phyloP scores from a whole-genome alignment of 2,329 filamentous ascomycete species.

The Macrophomina tecta region DNA sequence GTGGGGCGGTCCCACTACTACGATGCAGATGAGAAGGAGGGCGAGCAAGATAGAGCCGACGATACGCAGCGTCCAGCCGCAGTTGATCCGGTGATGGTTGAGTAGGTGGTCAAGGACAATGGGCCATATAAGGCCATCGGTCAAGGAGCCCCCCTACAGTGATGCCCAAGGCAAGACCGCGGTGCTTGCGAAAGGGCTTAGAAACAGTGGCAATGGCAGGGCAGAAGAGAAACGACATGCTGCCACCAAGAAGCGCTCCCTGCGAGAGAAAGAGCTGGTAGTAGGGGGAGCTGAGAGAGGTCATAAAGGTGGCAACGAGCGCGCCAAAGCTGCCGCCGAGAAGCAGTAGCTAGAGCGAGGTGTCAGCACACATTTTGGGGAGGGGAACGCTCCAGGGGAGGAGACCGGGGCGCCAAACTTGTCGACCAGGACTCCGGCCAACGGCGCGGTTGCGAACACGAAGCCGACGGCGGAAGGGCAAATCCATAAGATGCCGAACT shows the following conservation, averaged over 20 bases:
- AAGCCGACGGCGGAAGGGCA: background rate
- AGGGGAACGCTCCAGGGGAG: too few relatives aligned
- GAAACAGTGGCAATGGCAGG: conserved; percentile 46
- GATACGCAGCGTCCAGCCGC: too few relatives aligned
- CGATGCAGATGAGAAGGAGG: too few relatives aligned
- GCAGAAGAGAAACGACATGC: conserved; percentile 50
- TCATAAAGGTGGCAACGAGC: conserved; percentile 11
- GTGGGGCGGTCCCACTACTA: too few relatives aligned
- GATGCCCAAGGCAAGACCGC: conserved; percentile 51
- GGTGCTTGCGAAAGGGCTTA: conserved; percentile 50
- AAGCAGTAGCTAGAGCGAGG: background rate
- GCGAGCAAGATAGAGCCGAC: too few relatives aligned
- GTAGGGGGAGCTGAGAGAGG: conserved; percentile 9
- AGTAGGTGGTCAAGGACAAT: too few relatives aligned
- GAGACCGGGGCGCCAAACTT: background rate
- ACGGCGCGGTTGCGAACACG: background rate
- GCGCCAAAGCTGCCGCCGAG: background rate
- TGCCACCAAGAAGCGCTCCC: conserved; percentile 48
- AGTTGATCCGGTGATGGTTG: too few relatives aligned
- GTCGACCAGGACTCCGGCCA: conserved; percentile 5
- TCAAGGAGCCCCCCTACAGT: conserved; percentile 48
- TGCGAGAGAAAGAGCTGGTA: conserved; percentile 48
- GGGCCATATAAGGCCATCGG: too few relatives aligned
- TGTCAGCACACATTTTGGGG: too few relatives aligned
- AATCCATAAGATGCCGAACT: conserved; percentile 6